Percentiles rank a stretch among this genome's conserved stretches.
Evolutionary conservation across 1,284 basidiomycete genomes (phyloP).

Genomic region (Malassezia pachydermatis): DNA sequence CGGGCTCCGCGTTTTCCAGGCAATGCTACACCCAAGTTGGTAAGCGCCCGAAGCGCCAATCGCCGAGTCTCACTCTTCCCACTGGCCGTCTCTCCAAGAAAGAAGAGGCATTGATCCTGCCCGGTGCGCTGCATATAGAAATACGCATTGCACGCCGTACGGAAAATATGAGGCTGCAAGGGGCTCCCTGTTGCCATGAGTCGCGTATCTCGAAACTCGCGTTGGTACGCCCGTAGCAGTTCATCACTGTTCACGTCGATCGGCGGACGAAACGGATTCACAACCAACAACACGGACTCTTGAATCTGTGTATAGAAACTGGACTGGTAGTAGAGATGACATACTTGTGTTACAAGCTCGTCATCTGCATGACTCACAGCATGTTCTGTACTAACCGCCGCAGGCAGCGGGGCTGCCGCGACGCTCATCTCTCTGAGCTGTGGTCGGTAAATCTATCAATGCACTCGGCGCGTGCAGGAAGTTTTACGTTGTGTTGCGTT

Average conservation of each 20-base stretch:
- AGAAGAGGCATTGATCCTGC: constrained; percentile 73
- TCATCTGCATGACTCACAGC: too few relatives aligned
- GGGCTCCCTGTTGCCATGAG: constrained; percentile 19
- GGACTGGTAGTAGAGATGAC: constrained; percentile 16
- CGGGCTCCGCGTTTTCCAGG: constrained; percentile 76
- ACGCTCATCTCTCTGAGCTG: too few relatives aligned
- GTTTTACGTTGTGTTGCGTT: too few relatives aligned
- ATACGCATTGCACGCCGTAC: constrained; percentile 78
- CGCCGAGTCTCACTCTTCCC: constrained; percentile 86
- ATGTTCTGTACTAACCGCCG: too few relatives aligned
- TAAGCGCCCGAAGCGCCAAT: constrained; percentile 76
- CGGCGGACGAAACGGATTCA: constrained; percentile 41
- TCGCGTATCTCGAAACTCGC: constrained; percentile 36
- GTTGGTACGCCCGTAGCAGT: constrained; percentile 35
- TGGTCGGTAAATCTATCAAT: too few relatives aligned
- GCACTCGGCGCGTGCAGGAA: too few relatives aligned
- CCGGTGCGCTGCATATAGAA: constrained; percentile 90
- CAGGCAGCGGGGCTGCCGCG: too few relatives aligned
- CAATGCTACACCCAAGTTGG: constrained; percentile 74
- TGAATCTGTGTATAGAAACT: constrained; percentile 37
- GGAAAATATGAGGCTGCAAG: constrained; percentile 73
- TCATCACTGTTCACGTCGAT: constrained; percentile 44
- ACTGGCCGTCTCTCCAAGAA: constrained; percentile 69
- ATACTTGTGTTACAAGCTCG: constrained; percentile 11
- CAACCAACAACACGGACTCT: constrained; percentile 38